Conservation (phyloP, 371 early-diverging fungal species). For the Mortierella sp. region DNA sequence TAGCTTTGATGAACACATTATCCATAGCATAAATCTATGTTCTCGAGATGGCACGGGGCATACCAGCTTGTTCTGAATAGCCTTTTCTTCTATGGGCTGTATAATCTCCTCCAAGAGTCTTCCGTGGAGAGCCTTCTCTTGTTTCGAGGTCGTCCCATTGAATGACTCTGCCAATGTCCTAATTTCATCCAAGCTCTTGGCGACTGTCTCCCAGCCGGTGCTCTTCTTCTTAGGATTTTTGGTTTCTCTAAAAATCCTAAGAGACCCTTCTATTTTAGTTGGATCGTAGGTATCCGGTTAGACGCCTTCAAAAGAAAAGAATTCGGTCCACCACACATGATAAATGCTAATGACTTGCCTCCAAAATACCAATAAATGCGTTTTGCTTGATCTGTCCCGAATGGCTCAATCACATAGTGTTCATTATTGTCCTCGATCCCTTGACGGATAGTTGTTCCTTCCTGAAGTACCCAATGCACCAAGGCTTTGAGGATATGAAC, state of each 20-base stretch:
- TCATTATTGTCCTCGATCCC: slow-evolving; percentile 45
- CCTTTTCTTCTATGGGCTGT: slow-evolving; percentile 34
- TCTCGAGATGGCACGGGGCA: neutral
- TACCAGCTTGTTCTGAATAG: slow-evolving; percentile 33
- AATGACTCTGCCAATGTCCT: slow-evolving; percentile 29
- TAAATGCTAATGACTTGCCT: slow-evolving; percentile 19
- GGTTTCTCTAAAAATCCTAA: slow-evolving; percentile 41
- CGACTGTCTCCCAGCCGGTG: slow-evolving; percentile 49
- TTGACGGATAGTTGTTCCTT: slow-evolving; percentile 27
- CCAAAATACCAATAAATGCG: slow-evolving; percentile 57
- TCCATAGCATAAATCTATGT: neutral
- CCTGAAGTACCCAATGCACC: slow-evolving; percentile 56
- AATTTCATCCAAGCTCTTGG: slow-evolving; percentile 43
- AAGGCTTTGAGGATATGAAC: slow-evolving; percentile 36
- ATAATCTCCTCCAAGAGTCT: slow-evolving; percentile 37
- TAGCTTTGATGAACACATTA: neutral
- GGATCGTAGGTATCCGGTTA: neutral
- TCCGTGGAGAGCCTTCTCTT: slow-evolving; percentile 32
- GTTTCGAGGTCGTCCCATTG: slow-evolving; percentile 19
- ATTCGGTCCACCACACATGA: too few relatives aligned
- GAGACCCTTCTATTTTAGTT: slow-evolving; percentile 31
- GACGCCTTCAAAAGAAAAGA: neutral
- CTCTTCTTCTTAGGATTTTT: slow-evolving; percentile 37
- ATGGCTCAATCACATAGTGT: slow-evolving; percentile 30
- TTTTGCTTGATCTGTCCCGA: slow-evolving; percentile 39